Percentiles rank a stretch among this genome's conserved stretches.
These are phyloP conservation scores for Phaeophleospora eucalypticola DNA, from an alignment of 2,329 filamentous ascomycete genomes.

Conservation along the genomic window DNA sequence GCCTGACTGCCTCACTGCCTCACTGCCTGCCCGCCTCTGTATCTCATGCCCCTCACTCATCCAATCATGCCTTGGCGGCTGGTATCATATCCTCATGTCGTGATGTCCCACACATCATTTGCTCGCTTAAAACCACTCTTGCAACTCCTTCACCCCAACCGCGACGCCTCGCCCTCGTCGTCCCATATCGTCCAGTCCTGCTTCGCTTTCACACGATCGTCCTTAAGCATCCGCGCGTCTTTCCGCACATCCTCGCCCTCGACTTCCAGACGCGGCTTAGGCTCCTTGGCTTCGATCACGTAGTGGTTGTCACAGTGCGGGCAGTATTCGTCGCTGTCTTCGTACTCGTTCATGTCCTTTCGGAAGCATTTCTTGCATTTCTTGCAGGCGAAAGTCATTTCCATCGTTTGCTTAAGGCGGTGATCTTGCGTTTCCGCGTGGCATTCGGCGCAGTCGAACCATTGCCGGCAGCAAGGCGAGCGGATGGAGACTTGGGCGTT, in stretches of 20 bases:
- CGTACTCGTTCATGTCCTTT: constrained; percentile 86
- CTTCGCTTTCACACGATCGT: constrained; percentile 64
- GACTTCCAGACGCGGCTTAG: constrained; percentile 76
- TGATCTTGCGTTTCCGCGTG: constrained; percentile 77
- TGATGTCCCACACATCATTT: neutral
- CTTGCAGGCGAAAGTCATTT: constrained; percentile 96
- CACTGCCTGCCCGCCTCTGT: neutral
- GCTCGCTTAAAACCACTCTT: neutral
- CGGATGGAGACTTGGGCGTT: constrained; percentile 97
- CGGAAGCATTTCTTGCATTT: constrained; percentile 99
- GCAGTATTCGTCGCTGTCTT: constrained; percentile 97
- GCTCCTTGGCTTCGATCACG: constrained; percentile 80
- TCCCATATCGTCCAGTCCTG: constrained; percentile 30
- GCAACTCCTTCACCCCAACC: constrained; percentile 28
- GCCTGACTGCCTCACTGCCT: no score
- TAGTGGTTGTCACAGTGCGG: constrained; percentile 99
- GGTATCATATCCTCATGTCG: neutral
- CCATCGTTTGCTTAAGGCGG: constrained; percentile 64
- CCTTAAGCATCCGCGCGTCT: constrained; percentile 84
- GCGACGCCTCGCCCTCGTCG: constrained; percentile 31
- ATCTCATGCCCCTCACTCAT: neutral
- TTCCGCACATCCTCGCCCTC: constrained; percentile 87
- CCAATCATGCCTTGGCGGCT: neutral
- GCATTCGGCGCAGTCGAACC: constrained; percentile 98
- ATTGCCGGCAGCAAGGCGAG: constrained; percentile 92